A percentile compares a stretch with the other conserved stretches of the same genome.
phyloP scores from a whole-genome alignment of 352 stramenopile species.

The Phytophthora gonapodyides region DNA sequence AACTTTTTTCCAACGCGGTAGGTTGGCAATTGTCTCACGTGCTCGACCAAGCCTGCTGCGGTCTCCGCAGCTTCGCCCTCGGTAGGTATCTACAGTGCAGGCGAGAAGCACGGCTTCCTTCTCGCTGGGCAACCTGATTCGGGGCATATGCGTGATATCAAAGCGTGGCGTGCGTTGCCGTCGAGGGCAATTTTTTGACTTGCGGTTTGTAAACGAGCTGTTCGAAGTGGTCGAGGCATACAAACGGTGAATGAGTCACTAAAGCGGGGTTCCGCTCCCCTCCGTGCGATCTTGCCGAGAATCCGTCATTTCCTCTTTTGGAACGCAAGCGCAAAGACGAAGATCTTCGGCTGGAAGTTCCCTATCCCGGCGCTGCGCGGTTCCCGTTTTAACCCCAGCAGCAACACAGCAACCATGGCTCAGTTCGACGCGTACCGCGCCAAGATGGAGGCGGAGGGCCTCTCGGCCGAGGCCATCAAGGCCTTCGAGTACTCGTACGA shows the following conservation, averaged over 20 bases:
- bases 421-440: slow-evolving; percentile 84
- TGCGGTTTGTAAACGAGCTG: slow-evolving; percentile 20
- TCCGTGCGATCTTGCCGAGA: slow-evolving; percentile 18
- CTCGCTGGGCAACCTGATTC: slow-evolving; percentile 18
- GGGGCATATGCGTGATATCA: neutral
- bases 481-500: slow-evolving; percentile 98
- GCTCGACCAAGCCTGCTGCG: slow-evolving; percentile 7
- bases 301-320: slow-evolving; percentile 38
- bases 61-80: no score
- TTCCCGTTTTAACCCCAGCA: slow-evolving; percentile 31
- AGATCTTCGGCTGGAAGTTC: slow-evolving; percentile 46
- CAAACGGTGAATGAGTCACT: slow-evolving; percentile 20
- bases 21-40: slow-evolving; percentile 13
- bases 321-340: slow-evolving; percentile 44
- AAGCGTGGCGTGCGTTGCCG: slow-evolving; percentile 17
- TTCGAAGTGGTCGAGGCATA: neutral
- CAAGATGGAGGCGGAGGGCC: slow-evolving; percentile 97
- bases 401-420: slow-evolving; percentile 42
- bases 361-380: slow-evolving; percentile 35
- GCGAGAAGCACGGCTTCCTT: no score
- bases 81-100: no score
- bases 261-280: neutral
- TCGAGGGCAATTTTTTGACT: slow-evolving; percentile 12
- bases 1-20: slow-evolving; percentile 5
- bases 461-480: slow-evolving; percentile 96